Base-by-base conservation (phyloP, 2,329 filamentous ascomycete genomes). In the Biscogniauxia marginata region DNA sequence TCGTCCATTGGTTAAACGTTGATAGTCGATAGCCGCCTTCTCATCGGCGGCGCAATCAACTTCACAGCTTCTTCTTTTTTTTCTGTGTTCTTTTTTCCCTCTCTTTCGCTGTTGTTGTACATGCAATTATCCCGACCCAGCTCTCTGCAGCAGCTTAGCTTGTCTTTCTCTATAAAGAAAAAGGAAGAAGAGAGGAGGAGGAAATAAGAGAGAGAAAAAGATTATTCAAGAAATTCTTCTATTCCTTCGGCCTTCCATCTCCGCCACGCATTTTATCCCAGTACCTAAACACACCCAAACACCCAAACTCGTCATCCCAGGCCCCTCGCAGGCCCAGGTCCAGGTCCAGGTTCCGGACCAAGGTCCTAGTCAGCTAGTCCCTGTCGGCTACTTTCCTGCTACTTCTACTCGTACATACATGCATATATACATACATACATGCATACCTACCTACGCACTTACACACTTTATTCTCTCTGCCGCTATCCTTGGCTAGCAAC, bases 401-500 rank as follows among this genome's bases (percentile, higher is more conserved):
- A 48, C 44, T 16, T 25, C 18, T 23, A 19, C 20, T 5, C 49
- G 13, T 34, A 20, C 49, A 51, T 45, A 30, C 22, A 19, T 39
- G 39, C 49, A 34, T 50, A 30, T 21, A 49, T 46, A 51, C 25
- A 51, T 30, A 44, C 25, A 44, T 52, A 52, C 43, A 47, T 46
- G 45, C 39, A 52, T 46, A 45, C 21, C 44, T 46, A 52, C 21
- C 6, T 51, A 39, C 19, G 20, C 18, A 52, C 18, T 46, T 34
- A 13, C 43, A 39, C n/a, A 39, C 30, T 39, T 34, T 34, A 25
- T 49, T 46, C 25, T 52, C 19, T 18, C 39, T 39, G 22, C 49
- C 49, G 44, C 39, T 52, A 39, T 52, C 49, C 39, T 39, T 45
- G n/a, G 49, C 34, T 24, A 24, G 20, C 25, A 18, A 19, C 25